Conservation (phyloP, 169 alveolate genomes). For the Plasmodium billcollinsi region DNA sequence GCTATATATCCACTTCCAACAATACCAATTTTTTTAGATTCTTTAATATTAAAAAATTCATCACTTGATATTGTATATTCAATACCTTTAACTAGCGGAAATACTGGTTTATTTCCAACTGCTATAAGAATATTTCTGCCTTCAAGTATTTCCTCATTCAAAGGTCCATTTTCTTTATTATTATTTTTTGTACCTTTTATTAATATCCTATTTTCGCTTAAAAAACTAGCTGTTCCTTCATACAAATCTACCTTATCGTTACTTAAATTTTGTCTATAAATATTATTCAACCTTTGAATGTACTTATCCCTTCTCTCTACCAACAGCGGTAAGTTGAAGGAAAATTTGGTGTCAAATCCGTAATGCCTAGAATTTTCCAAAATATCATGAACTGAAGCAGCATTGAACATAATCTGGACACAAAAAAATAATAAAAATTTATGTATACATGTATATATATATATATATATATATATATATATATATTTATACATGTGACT, state of each 20-base stretch:
- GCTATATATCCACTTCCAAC: conserved; percentile 97
- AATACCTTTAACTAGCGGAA: conserved; percentile 86
- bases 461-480: not conserved
- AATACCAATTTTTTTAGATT: conserved; percentile 93
- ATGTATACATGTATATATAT: not conserved
- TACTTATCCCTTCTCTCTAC: conserved; percentile 87
- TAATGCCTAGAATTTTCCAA: conserved; percentile 82
- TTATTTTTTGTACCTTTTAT: conserved; percentile 8
- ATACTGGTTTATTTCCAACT: conserved; percentile 90
- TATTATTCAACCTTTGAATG: conserved; percentile 87
- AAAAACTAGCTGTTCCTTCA: conserved; percentile 59
- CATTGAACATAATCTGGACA: conserved; percentile 88
- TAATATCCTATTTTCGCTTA: conserved; percentile 35
- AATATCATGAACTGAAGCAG: conserved; percentile 86
- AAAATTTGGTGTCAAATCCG: conserved; percentile 79
- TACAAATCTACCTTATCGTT: conserved; percentile 84
- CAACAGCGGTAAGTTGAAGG: conserved; percentile 37
- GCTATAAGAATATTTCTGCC: conserved; percentile 89
- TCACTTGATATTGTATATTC: conserved; percentile 90
- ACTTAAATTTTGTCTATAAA: conserved; percentile 83
- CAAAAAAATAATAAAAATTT: not conserved
- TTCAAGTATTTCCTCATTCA: conserved; percentile 29
- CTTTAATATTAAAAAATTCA: conserved; percentile 91
- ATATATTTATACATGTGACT: not conserved
- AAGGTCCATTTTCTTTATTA: conserved; percentile 23